Evolutionary conservation across 129 eudicot genomes (phyloP).

Genomic region (Lactuca sativa): DNA sequence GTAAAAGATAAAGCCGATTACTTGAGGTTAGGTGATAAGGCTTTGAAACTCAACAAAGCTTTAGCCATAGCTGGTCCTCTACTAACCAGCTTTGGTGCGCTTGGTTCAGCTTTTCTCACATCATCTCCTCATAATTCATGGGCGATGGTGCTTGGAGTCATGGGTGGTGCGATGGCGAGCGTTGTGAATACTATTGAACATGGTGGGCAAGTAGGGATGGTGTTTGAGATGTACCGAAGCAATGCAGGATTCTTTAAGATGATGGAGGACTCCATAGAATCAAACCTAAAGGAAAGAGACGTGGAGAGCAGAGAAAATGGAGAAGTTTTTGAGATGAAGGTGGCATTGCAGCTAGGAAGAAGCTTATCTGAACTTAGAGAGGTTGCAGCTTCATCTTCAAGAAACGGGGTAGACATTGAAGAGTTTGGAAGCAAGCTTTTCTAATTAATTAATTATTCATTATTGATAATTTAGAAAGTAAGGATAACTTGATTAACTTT

Average conservation of each 20-base stretch:
- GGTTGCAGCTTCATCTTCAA: constrained; percentile 43
- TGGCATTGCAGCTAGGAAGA: constrained; percentile 70
- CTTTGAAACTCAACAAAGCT: constrained; percentile 55
- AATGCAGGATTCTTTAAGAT: constrained; percentile 66
- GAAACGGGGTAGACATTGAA: constrained; percentile 22
- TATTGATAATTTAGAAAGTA: not conserved
- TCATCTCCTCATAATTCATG: constrained; percentile 35
- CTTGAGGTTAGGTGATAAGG: constrained; percentile 54
- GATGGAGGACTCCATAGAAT: constrained; percentile 53
- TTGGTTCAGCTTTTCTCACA: constrained; percentile 46
- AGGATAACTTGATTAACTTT: constrained; percentile 1
- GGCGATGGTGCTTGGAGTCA: constrained; percentile 54
- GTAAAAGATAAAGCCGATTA: constrained; percentile 63
- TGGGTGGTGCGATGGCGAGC: constrained; percentile 57
- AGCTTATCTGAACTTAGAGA: constrained; percentile 59
- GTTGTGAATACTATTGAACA: constrained; percentile 62
- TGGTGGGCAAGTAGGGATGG: constrained; percentile 89
- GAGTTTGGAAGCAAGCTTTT: constrained; percentile 78
- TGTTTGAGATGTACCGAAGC: constrained; percentile 75
- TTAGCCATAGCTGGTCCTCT: constrained; percentile 58
- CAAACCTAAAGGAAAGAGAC: constrained; percentile 46
- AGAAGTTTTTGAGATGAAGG: constrained; percentile 63
- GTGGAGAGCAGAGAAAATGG: constrained; percentile 58
- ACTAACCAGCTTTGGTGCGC: constrained; percentile 57
- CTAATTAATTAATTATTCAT: constrained; percentile 16